A percentile compares a stretch with the other conserved stretches of the same genome.
These are phyloP conservation scores for Hypsizygus marmoreus DNA, from an alignment of 768 basidiomycete genomes.

Conservation along the genomic window DNA sequence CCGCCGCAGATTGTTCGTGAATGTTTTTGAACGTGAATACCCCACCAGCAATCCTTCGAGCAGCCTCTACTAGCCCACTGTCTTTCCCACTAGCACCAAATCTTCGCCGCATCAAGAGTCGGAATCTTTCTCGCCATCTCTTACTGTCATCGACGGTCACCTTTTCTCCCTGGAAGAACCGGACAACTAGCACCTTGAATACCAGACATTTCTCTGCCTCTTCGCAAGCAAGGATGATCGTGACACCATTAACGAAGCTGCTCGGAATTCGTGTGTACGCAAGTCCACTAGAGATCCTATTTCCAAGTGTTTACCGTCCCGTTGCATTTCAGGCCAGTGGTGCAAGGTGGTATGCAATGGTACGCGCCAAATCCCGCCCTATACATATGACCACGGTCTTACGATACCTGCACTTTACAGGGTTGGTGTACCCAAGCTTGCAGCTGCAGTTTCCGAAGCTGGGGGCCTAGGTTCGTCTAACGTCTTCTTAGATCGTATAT, in stretches of 20 bases:
- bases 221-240: conserved; percentile 33
- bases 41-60: too few relatives aligned
- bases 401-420: conserved; percentile 34
- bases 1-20: too few relatives aligned
- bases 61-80: too few relatives aligned
- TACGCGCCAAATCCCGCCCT: conserved; percentile 27
- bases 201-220: conserved; percentile 6
- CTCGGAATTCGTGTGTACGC: conserved; percentile 69
- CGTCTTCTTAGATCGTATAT: not conserved
- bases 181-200: not conserved
- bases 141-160: too few relatives aligned
- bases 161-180: not conserved
- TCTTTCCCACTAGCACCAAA: too few relatives aligned
- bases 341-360: conserved; percentile 95
- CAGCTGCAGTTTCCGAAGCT: conserved; percentile 78
- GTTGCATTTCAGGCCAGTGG: conserved; percentile 56
- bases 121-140: too few relatives aligned
- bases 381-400: not conserved
- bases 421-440: conserved; percentile 79
- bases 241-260: conserved; percentile 63
- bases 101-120: too few relatives aligned
- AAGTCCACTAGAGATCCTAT: not conserved
- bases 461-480: conserved; percentile 70
- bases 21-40: too few relatives aligned
- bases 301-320: conserved; percentile 1